Evolutionary conservation across 1,284 basidiomycete species (phyloP), one percentile per base, ranked within the genome.

Genomic region (Quambalaria eucalypti): DNA sequence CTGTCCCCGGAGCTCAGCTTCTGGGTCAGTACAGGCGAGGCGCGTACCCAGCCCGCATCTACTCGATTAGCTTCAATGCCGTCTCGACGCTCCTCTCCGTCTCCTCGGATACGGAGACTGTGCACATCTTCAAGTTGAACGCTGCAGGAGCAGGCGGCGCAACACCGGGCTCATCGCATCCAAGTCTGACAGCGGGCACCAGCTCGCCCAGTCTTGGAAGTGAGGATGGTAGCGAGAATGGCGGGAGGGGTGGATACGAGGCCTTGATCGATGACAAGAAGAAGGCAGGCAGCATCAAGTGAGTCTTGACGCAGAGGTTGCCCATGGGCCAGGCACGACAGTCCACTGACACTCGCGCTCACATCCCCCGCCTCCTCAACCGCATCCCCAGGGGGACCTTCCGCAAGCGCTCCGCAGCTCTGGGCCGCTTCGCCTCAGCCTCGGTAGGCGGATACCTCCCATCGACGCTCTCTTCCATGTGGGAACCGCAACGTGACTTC

Each of bases 401-500:
- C 16, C 44, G 85, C 29, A 79, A 85, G 42, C 83, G 84, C 56
- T 90, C 87, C 1, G 74, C 88, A 49, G 62, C 64, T 9, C 47
- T 73, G 7, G 64, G 67, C 9, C 42, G 42, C 4, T 21, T 46
- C 7, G 42, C 42, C 5, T 46, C 42, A 5, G n/a, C 42, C 12
- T 86, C 86, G 0, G 84, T 93, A 12, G 90, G 92, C 5, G 87
- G 87, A 0, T 95, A 95, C 73, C 81, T 97, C 6, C 95, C 93
- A 0, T 86, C 86, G 64, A 85, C 89, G 1, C 77, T 98, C 33
- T 89, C 91, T 9, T 92, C 96, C 75, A 86, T 97, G 79, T 98
- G 92, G 92, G 95, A 98, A 70, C 93, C 95, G 0, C 82, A 87
- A 48, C 81, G 95, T 3, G 93, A 96, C 74, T 98, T 98, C 76